Evolutionary conservation across 2,329 filamentous ascomycete species (phyloP), one percentile per base, ranked within the genome.

Genomic region (Aspergillus candidus): DNA sequence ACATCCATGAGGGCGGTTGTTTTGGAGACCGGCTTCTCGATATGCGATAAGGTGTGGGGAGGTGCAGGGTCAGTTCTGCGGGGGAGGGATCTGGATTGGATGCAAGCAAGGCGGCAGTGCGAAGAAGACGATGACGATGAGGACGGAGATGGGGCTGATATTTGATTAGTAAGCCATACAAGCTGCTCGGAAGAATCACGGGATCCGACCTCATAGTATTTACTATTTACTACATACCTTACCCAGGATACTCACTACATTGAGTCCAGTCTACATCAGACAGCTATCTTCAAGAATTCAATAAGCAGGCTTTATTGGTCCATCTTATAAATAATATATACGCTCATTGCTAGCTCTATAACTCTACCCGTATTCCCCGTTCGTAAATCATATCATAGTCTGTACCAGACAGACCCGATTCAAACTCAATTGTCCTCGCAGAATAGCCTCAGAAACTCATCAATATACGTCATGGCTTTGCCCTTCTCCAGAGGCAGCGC

Each of bases 401-500:
- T 52, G 50, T 54, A 37, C 45, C 51, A 51, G 46, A 39, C 46
- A 50, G 45, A 27, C 22, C 22, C 22, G 4, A 27, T 8, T 10
- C 6, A 27, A 7, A 34, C 14, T 58, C 39, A 64, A 40, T 58
- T 51, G 33, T 66, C 62, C 45, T 69, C 67, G 34, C 68, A 71
- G 50, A 71, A 71, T 7, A 71, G 38, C 41, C 58, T 62, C 49
- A 71, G 47, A 10, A 71, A 55, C 32, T 64, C 64, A 56, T 71
- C 68, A 38, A 71, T 65, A 49, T 63, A 62, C 40, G 59, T 62
- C 57, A 66, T 71, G 14, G 66, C 67, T 40, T 63, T 70, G 17
- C 55, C 63, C 38, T 63, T 69, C 15, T 66, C 55, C 39, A 71
- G 44, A 12, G 61, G 43, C 11, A 57, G 44, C 10, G 59, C 51